Percentiles rank a stretch among this genome's conserved stretches.
Evolutionary conservation across 2,329 filamentous ascomycete species (phyloP).

Genomic region (Emergomyces africanus): DNA sequence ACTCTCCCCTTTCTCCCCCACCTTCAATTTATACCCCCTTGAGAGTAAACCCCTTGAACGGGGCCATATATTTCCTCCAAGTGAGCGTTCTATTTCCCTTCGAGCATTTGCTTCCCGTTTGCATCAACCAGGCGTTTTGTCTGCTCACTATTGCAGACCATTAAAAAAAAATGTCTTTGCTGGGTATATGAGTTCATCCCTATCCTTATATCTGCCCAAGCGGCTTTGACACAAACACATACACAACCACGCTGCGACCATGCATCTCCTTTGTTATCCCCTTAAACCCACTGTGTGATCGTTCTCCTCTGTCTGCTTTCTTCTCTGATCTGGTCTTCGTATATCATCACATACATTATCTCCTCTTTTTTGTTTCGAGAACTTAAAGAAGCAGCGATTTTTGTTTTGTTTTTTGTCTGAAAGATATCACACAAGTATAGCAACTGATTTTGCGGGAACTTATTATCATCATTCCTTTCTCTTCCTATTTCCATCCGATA

Average conservation of each 20-base stretch:
- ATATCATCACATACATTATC: neutral
- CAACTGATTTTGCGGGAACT: slow-evolving; percentile 1
- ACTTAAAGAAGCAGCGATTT: neutral
- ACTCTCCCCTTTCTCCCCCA: neutral
- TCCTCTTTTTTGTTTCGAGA: neutral
- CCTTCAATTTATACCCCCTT: slow-evolving; percentile 6
- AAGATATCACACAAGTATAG: slow-evolving; percentile 3
- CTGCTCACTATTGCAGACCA: neutral
- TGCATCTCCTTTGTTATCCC: slow-evolving; percentile 5
- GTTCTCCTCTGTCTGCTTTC: neutral
- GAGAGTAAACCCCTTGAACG: slow-evolving; percentile 5
- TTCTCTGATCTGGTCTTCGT: neutral
- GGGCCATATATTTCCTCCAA: slow-evolving; percentile 9
- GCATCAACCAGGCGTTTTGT: slow-evolving; percentile 12
- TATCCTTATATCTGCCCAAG: slow-evolving; percentile 2
- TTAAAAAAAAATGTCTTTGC: slow-evolving; percentile 1
- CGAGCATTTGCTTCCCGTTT: slow-evolving; percentile 6
- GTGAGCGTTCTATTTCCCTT: slow-evolving; percentile 8
- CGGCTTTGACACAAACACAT: slow-evolving; percentile 1
- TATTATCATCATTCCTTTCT: slow-evolving; percentile 11
- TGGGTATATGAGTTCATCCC: neutral
- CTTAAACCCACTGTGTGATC: slow-evolving; percentile 10
- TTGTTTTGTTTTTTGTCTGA: slow-evolving; percentile 12
- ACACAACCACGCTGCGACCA: neutral
- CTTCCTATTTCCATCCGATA: neutral